Base-by-base conservation (phyloP, 306 rosid genomes). In the Sicyos baderoa region DNA sequence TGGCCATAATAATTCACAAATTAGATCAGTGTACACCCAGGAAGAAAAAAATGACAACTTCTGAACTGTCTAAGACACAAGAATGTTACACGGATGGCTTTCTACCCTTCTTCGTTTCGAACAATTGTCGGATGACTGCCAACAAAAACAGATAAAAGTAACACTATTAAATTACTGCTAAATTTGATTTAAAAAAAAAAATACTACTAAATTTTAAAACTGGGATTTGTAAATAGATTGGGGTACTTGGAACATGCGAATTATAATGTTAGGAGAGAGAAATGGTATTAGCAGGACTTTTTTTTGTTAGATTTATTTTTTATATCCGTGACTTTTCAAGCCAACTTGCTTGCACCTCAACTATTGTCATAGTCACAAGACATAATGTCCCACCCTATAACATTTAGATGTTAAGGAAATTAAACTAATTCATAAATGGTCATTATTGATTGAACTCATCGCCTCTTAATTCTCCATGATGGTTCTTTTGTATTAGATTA, bases 101-200 rank as follows among this genome's bases (percentile, higher is more conserved):
- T 81, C 90, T 11, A 86, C 82, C 84, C 73, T 81, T 65, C 87
- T 84, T 27, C 78, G 90, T 85, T 87, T 91, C 62, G 79, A 77
- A 17, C 66, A 83, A 50, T 77, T 84, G 32, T 86, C 90, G 22
- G 72, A 79, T 6, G 75, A 63, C 92, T 89, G 90, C 78, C 79
- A 74, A 79, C 6, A 11, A 10, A 80, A 74, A 68, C 15, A 16
- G 49, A 14, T 54, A 48, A 19, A 16, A 2, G 44, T 54, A 62
- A 40, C 29, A 18, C 69, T 9, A 2, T 37, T 1, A 35, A 29
- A n/a, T 37, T 40, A 40, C 45, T 40, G 9, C 45, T 40, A 40
- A 5, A 35, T 35, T 35, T 35, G 42, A 35, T 35, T 35, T 35
- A 2, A 32, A 32, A 32, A 32, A 32, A 32, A 32, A 32, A n/a